phyloP scores from a whole-genome alignment of 2,329 filamentous ascomycete genomes.

The Scytalidium lignicola region DNA sequence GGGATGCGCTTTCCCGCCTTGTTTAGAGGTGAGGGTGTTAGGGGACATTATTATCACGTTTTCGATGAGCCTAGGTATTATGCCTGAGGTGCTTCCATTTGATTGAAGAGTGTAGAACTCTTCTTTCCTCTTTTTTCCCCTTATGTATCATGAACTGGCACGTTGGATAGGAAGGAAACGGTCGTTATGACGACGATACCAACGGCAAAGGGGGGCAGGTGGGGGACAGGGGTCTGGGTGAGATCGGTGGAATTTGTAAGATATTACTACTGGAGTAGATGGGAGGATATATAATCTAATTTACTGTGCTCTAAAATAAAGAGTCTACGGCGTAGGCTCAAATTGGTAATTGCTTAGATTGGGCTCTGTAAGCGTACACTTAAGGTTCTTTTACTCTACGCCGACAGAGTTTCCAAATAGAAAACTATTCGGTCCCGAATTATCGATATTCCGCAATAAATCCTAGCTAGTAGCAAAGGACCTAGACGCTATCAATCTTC shows the following conservation, averaged over 20 bases:
- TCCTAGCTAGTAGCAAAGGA: no score
- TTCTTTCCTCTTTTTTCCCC: neutral
- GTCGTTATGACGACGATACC: neutral
- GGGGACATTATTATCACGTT: conserved; percentile 90
- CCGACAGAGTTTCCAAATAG: no score
- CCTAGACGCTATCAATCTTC: no score
- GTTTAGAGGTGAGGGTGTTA: conserved; percentile 80
- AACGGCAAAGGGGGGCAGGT: neutral
- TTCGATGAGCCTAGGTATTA: conserved; percentile 85
- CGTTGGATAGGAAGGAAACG: neutral
- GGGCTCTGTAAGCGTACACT: no score
- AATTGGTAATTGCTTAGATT: no score
- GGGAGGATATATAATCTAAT: no score
- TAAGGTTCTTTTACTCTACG: no score
- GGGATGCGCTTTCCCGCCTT: conserved; percentile 78
- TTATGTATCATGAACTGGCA: neutral
- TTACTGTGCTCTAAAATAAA: no score
- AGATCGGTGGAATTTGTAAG: neutral
- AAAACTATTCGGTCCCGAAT: no score
- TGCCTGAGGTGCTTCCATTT: conserved; percentile 11
- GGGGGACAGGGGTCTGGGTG: neutral
- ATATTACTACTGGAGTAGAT: no score
- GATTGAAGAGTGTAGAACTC: neutral
- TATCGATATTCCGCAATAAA: no score
- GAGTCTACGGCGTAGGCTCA: no score